A percentile compares a stretch with the other conserved stretches of the same genome.
These are phyloP conservation scores for Corchorus capsularis DNA, from an alignment of 345 rosid species.

Conservation along the genomic window DNA sequence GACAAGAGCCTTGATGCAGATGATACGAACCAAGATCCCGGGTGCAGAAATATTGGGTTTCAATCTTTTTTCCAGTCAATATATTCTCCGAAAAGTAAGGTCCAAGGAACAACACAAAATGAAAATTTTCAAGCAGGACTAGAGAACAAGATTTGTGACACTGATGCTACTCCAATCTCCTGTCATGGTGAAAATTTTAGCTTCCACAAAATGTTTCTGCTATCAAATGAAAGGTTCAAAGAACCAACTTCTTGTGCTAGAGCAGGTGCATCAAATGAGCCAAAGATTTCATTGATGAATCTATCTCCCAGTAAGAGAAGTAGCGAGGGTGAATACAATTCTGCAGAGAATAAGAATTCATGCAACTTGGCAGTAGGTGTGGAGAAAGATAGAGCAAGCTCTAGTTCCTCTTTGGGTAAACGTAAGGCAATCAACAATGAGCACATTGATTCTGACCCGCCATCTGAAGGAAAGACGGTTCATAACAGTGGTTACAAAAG, in stretches of 20 bases:
- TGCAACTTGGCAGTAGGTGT: slow-evolving; percentile 25
- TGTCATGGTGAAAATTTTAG: slow-evolving; percentile 39
- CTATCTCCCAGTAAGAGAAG: slow-evolving; percentile 28
- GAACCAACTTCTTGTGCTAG: slow-evolving; percentile 37
- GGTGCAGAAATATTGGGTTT: slow-evolving; percentile 55
- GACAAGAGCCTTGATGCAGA: slow-evolving; percentile 25
- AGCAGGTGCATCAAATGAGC: slow-evolving; percentile 32
- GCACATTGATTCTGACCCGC: slow-evolving; percentile 31
- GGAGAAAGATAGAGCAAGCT: slow-evolving; percentile 40
- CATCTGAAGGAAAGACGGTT: slow-evolving; percentile 39
- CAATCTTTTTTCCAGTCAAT: slow-evolving; percentile 76
- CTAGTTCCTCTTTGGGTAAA: slow-evolving; percentile 44
- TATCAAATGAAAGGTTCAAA: slow-evolving; percentile 34
- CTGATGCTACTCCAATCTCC: slow-evolving; percentile 44
- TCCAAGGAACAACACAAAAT: slow-evolving; percentile 30
- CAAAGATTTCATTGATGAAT: slow-evolving; percentile 32
- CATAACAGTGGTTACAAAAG: slow-evolving; percentile 37
- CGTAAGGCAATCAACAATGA: slow-evolving; percentile 27
- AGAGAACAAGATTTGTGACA: slow-evolving; percentile 36
- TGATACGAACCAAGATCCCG: slow-evolving; percentile 28
- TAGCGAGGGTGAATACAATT: slow-evolving; percentile 22
- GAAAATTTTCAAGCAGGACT: slow-evolving; percentile 31
- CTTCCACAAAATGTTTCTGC: slow-evolving; percentile 37
- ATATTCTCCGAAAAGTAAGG: slow-evolving; percentile 50
- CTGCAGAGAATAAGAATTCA: slow-evolving; percentile 36